A percentile compares a stretch with the other conserved stretches of the same genome.
These are phyloP conservation scores for Dacryopinax primogenitus DNA, from an alignment of 768 basidiomycete species.

Conservation along the genomic window DNA sequence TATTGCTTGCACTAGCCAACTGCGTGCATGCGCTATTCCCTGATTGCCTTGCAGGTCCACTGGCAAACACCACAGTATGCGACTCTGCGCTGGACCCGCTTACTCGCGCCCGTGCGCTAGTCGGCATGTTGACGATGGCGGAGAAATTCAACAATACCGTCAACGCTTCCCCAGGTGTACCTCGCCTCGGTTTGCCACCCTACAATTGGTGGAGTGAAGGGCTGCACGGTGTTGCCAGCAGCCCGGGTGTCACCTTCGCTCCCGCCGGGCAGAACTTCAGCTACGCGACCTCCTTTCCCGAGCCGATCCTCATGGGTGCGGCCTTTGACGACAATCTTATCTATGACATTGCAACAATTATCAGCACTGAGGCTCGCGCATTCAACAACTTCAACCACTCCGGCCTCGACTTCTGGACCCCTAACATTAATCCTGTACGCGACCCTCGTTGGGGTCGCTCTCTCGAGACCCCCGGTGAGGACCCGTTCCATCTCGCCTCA, in stretches of 20 bases:
- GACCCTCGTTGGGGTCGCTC: slow-evolving; percentile 53
- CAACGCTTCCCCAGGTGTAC: slow-evolving; percentile 39
- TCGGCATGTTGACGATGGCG: slow-evolving; percentile 37
- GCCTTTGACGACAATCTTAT: slow-evolving; percentile 45
- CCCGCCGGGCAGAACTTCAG: slow-evolving; percentile 37
- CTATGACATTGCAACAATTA: slow-evolving; percentile 36
- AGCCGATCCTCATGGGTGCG: slow-evolving; percentile 42
- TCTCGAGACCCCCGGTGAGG: slow-evolving; percentile 51
- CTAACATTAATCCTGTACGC: slow-evolving; percentile 42
- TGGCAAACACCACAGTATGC: slow-evolving; percentile 38
- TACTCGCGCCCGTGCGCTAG: slow-evolving; percentile 39
- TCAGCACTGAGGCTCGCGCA: slow-evolving; percentile 46
- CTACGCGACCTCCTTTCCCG: slow-evolving; percentile 47
- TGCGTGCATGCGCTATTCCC: slow-evolving; percentile 28
- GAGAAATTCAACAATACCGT: slow-evolving; percentile 43
- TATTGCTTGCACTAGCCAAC: background rate
- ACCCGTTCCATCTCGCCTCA: slow-evolving; percentile 40
- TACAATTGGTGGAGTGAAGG: slow-evolving; percentile 55
- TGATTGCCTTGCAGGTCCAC: slow-evolving; percentile 37
- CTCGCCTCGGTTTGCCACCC: slow-evolving; percentile 42
- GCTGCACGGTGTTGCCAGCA: slow-evolving; percentile 42
- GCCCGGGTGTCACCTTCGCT: slow-evolving; percentile 42
- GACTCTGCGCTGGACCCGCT: slow-evolving; percentile 34
- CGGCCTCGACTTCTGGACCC: slow-evolving; percentile 46
- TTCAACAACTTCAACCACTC: slow-evolving; percentile 40